Conservation (phyloP, 1,284 basidiomycete genomes). For the Sparassis latifolia region DNA sequence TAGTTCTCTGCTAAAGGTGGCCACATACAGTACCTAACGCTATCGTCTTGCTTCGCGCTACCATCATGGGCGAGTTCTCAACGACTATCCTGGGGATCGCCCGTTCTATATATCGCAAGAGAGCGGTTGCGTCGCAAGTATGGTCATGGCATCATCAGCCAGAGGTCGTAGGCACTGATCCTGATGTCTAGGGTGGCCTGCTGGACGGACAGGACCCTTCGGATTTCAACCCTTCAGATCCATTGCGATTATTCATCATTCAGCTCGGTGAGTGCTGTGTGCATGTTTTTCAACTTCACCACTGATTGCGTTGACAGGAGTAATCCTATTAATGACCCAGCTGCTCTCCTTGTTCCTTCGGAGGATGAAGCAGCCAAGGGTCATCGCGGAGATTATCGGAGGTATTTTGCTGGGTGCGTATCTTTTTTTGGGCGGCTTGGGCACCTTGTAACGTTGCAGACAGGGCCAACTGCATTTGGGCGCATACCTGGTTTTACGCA, state of each 20-base stretch:
- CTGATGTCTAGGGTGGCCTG: conserved; percentile 51
- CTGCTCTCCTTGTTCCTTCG: conserved; percentile 65
- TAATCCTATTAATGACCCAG: conserved; percentile 80
- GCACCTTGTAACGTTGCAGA: neutral
- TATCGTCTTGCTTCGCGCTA: neutral
- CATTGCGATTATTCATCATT: conserved; percentile 85
- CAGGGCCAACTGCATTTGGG: conserved; percentile 74
- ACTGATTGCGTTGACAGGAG: conserved; percentile 32
- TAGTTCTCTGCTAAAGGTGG: no score
- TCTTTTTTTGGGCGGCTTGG: neutral
- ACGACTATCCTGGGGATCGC: conserved; percentile 17
- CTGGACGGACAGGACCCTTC: conserved; percentile 70
- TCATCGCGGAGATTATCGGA: conserved; percentile 83
- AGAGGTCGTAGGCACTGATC: neutral
- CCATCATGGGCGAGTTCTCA: conserved; percentile 23
- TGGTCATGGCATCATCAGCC: neutral
- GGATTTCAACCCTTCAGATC: conserved; percentile 57
- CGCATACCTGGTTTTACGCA: conserved; percentile 74
- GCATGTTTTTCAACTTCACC: neutral
- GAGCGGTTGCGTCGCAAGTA: conserved; percentile 24
- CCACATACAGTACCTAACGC: no score
- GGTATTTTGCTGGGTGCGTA: conserved; percentile 76
- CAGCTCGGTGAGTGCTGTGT: conserved; percentile 61
- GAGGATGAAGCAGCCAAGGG: conserved; percentile 80
- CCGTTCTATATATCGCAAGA: conserved; percentile 13